Conservation (phyloP, 306 rosid genomes). For the Arachis hypogaea region DNA sequence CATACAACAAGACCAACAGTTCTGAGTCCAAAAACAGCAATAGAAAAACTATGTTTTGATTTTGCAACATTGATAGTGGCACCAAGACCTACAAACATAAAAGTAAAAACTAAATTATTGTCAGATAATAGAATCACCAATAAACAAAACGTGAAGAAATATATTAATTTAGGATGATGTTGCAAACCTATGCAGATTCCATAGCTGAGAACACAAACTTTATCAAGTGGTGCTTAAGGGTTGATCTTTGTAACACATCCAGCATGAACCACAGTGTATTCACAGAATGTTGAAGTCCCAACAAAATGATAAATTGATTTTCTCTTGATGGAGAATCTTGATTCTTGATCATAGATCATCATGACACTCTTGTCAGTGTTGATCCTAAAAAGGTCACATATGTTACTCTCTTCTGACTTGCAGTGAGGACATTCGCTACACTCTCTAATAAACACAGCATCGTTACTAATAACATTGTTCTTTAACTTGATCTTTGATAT, state of each 20-base stretch:
- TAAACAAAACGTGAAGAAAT: no score
- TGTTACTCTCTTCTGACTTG: conserved; percentile 85
- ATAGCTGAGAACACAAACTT: conserved; percentile 88
- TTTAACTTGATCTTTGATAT: background rate
- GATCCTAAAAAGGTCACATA: conserved; percentile 89
- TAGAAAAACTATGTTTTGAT: conserved; percentile 73
- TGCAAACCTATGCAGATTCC: conserved; percentile 82
- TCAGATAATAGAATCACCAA: background rate
- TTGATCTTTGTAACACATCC: conserved; percentile 85
- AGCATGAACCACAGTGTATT: conserved; percentile 76
- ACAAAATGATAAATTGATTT: conserved; percentile 78
- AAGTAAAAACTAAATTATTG: background rate
- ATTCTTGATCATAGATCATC: conserved; percentile 70
- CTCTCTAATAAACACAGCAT: conserved; percentile 83
- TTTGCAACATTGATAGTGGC: conserved; percentile 91
- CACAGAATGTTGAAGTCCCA: conserved; percentile 89
- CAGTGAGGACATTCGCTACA: conserved; percentile 88
- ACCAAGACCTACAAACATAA: conserved; percentile 65
- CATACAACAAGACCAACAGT: conserved; percentile 95
- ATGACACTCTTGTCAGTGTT: conserved; percentile 83
- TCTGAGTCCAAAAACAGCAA: conserved; percentile 84
- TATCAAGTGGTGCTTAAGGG: conserved; percentile 89
- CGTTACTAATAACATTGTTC: background rate
- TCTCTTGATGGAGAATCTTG: conserved; percentile 75
- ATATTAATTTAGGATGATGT: background rate